Percentiles rank a stretch among this genome's conserved stretches.
These are phyloP conservation scores for Suillus subaureus DNA, from an alignment of 768 basidiomycete species.

Conservation along the genomic window DNA sequence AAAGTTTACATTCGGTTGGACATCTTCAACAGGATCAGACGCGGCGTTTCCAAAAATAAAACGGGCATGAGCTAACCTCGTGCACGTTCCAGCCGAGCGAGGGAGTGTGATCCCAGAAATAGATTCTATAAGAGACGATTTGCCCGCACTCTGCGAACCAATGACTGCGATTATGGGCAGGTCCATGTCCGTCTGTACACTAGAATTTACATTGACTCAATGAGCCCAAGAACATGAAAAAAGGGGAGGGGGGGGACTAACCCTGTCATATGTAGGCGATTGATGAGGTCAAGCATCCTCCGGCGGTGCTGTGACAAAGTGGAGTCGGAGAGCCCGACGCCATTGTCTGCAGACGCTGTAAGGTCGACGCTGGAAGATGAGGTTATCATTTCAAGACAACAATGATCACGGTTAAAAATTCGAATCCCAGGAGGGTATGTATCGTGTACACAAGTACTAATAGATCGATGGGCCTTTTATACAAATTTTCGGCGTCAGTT, in stretches of 20 bases:
- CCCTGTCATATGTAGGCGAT: conserved; percentile 66
- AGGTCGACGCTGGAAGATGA: not conserved
- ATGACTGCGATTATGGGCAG: conserved; percentile 75
- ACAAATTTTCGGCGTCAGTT: not conserved
- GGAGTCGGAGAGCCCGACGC: conserved; percentile 57
- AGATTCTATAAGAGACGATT: conserved; percentile 76
- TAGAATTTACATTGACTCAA: conserved; percentile 25
- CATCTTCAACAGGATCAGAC: conserved; percentile 39
- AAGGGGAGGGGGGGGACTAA: conserved; percentile 23
- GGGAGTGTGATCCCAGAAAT: conserved; percentile 75
- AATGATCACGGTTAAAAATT: not conserved
- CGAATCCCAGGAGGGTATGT: not conserved
- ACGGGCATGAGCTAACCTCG: conserved; percentile 45
- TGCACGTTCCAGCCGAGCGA: conserved; percentile 75
- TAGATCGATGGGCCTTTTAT: not conserved
- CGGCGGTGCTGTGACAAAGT: conserved; percentile 44
- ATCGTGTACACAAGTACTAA: not conserved
- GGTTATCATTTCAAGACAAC: not conserved
- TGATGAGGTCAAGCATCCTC: conserved; percentile 59
- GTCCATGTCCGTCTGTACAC: conserved; percentile 71
- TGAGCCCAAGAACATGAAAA: conserved; percentile 4
- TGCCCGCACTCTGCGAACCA: conserved; percentile 74
- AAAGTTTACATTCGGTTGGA: conserved; percentile 59
- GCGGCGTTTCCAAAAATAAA: not conserved
- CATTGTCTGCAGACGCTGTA: conserved; percentile 13